Base-by-base conservation (phyloP, 306 rosid species). In the Quercus wislizeni region DNA sequence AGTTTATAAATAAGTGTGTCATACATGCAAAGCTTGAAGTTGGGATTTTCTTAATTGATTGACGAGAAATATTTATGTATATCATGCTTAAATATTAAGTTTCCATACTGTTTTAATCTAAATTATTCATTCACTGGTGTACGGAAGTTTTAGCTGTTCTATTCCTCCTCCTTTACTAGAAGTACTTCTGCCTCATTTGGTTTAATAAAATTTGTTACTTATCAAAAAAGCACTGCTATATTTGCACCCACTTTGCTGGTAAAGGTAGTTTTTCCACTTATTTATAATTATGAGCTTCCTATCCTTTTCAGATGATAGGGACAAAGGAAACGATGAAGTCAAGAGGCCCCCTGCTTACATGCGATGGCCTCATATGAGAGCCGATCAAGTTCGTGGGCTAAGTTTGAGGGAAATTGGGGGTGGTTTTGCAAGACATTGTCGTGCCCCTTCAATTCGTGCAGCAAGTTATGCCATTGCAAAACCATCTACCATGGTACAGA, bases 361-460 rank as follows among this genome's bases (percentile, higher is more conserved):
- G 94, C 99, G 96, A 58, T 96, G 99, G 99, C 99, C 99, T 88
- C 99, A 96, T 83, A 87, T 91, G 88, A 93, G 90, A 89, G 98
- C 98, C 71, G 93, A 96, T 88, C 98, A 93, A 82, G 93, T 96
- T 83, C 98, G 87, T 73, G 99, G 98, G 77, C 85, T 96, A 69
- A 67, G 86, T 85, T 91, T 96, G 84, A 93, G 99, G 85, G 99
- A 96, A 89, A 91, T 96, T 75, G 99, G 99, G 76, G 99, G 99
- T 72, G 99, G 99, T 80, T 96, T 96, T 81, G 58, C 97, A 7
- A 87, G 97, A 88, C 99, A 96, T 76, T 94, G 90, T 33, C 97
- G 97, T 79, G 99, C 93, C 62, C 96, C 99, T 17, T 91, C 99
- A 63, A 84, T 96, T 73, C 99, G 96, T 72, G 96, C 96, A 51